Conservation (phyloP, 2,329 filamentous ascomycete species). For the Botryotinia calthae region DNA sequence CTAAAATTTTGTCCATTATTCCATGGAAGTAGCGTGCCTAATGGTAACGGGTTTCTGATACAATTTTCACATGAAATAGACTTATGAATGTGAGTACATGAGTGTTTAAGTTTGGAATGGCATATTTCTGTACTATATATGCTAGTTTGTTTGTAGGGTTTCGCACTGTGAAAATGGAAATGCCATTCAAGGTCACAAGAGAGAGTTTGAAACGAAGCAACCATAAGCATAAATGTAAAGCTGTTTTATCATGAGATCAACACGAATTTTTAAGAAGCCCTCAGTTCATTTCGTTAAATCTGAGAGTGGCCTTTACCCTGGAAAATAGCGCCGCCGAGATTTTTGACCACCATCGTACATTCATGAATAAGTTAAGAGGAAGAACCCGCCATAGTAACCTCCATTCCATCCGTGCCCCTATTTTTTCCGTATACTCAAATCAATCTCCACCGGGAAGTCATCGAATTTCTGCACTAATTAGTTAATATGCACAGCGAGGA, state of each 20-base stretch:
- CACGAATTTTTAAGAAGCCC: fast-evolving
- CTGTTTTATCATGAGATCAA: neutral
- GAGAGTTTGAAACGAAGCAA: neutral
- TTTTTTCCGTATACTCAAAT: neutral
- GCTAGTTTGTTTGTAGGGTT: neutral
- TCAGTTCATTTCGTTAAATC: neutral
- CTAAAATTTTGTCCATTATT: neutral
- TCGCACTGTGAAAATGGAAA: fast-evolving
- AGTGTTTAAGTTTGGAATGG: too few relatives aligned
- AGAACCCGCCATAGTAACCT: neutral
- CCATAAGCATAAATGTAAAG: neutral
- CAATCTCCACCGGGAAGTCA: neutral
- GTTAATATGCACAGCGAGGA: neutral
- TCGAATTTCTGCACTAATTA: neutral
- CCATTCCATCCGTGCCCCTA: too few relatives aligned
- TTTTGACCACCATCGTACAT: neutral
- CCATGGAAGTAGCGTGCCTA: too few relatives aligned
- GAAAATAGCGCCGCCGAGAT: neutral
- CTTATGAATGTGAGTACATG: neutral
- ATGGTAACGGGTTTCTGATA: neutral
- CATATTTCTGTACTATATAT: neutral
- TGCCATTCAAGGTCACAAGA: neutral
- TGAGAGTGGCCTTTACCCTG: neutral
- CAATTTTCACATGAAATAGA: neutral
- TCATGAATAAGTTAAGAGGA: neutral